Evolutionary conservation across 768 basidiomycete genomes (phyloP).

Genomic region (Strobilomyces dryophilus): DNA sequence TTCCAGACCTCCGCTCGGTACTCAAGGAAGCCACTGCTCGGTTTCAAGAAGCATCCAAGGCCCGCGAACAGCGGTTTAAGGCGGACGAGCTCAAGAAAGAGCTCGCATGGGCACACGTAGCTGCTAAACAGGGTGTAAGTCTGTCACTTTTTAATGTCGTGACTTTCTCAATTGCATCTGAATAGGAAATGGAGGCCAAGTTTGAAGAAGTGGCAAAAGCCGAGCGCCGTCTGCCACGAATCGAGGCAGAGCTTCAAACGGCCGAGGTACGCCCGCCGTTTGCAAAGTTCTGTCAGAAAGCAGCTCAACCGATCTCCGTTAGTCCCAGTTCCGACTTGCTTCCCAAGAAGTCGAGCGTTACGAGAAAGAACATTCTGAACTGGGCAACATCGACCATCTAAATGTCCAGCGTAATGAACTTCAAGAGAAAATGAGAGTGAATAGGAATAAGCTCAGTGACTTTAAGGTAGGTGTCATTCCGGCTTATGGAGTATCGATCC

Average conservation of each 20-base stretch:
- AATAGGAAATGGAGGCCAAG: slow-evolving; percentile 43
- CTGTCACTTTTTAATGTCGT: neutral
- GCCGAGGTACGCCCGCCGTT: slow-evolving; percentile 33
- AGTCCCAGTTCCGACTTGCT: slow-evolving; percentile 34
- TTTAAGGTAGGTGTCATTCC: slow-evolving; percentile 38
- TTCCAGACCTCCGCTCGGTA: slow-evolving; percentile 69
- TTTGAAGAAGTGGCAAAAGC: slow-evolving; percentile 38
- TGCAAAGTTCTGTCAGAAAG: neutral
- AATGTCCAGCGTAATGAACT: slow-evolving; percentile 33
- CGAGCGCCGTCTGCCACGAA: slow-evolving; percentile 36
- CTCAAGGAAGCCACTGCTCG: slow-evolving; percentile 55
- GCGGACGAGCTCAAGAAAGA: slow-evolving; percentile 72
- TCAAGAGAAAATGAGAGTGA: slow-evolving; percentile 40
- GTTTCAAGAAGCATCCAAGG: slow-evolving; percentile 71
- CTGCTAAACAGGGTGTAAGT: slow-evolving; percentile 60
- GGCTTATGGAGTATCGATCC: neutral
- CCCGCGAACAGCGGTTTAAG: slow-evolving; percentile 64
- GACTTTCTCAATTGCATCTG: neutral
- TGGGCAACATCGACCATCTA: slow-evolving; percentile 49
- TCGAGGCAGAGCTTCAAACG: slow-evolving; percentile 35
- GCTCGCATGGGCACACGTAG: slow-evolving; percentile 85
- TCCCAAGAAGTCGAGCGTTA: slow-evolving; percentile 33
- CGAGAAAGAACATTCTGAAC: slow-evolving; percentile 37
- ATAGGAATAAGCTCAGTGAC: slow-evolving; percentile 40
- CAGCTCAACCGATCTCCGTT: neutral